Percentiles rank a stretch among this genome's conserved stretches.
Evolutionary conservation across 2,329 filamentous ascomycete genomes (phyloP).

Genomic region (Metarhizium anisopliae): DNA sequence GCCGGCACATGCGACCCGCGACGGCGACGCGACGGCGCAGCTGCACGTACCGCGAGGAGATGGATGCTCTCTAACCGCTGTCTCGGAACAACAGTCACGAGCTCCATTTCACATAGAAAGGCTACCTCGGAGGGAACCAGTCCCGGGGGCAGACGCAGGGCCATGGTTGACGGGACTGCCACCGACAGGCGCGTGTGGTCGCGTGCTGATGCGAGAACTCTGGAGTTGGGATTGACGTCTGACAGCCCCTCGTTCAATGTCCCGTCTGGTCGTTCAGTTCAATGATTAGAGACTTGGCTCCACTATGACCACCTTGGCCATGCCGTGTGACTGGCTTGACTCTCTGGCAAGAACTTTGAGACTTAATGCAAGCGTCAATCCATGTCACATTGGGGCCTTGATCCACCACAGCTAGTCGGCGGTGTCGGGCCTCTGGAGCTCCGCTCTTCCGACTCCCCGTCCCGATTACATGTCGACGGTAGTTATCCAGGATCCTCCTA

Average conservation of each 20-base stretch:
- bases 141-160: constrained; percentile 39
- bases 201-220: neutral
- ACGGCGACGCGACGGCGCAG: neutral
- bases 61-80: constrained; percentile 81
- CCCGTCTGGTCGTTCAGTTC: too few species aligned
- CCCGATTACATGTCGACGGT: neutral
- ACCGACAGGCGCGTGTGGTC: neutral
- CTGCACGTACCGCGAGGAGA: constrained; percentile 66
- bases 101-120: constrained; percentile 96
- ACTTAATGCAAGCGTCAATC: too few species aligned
- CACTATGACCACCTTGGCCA: too few species aligned
- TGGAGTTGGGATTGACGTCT: neutral
- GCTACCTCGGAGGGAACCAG: constrained; percentile 82
- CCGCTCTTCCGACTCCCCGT: neutral
- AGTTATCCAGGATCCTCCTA: too few species aligned
- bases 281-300: too few species aligned
- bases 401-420: too few species aligned
- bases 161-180: constrained; percentile 27
- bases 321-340: too few species aligned
- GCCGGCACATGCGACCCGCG: neutral
- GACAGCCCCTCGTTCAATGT: too few species aligned
- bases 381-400: too few species aligned
- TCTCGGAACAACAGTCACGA: constrained; percentile 84
- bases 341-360: too few species aligned
- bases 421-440: too few species aligned